Base-by-base conservation (phyloP, 108 stramenopile species). In the Conticribra guillardii region DNA sequence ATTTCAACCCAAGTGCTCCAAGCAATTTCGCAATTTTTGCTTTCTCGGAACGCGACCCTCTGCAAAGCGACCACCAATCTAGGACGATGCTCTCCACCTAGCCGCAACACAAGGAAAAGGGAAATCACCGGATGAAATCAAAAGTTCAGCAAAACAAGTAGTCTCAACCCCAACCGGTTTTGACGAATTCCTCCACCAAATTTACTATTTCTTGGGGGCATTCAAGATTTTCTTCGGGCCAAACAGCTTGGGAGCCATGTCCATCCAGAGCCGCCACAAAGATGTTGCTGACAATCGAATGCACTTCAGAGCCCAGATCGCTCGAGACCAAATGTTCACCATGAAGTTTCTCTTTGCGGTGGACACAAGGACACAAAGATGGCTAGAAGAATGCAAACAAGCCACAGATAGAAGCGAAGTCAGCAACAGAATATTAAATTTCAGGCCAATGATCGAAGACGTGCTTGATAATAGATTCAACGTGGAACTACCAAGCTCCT, bases 11-110 rank as follows among this genome's bases (percentile, higher is more conserved):
- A 2, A 44, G 54, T 9, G 19, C 54, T 1, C 67, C 67, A 45
- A 68, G 67, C 55, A 68, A 68, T 29, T 68, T 57, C 67, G 45
- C 67, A 29, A 54, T 11, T 11, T 68, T 68, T 48, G 4, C 33
- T 21, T 68, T 68, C 67, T 41, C 17, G 14, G 54, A 68, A n/a
- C 67, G 53, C 29, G 22, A 28, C 1, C 67, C 67, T 33, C 29
- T 54, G 2, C 21, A 27, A 5, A 3, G n/a, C 5, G n/a, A 0
- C 3, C 18, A 67, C n/a, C 53, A 67, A 24, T 17, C n/a, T 21
- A 30, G 33, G 50, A 31, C 14, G 14, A 14, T 67, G 31, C 9
- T 18, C 4, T 28, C 23, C 29, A 54, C n/a, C 30, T 65, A 4
- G 29, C 52, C 24, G 14, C 31, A 18, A 29, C 49, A 21, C 23